Base-by-base conservation (phyloP, 805 yeast genomes). In the Priceomyces castillae region DNA sequence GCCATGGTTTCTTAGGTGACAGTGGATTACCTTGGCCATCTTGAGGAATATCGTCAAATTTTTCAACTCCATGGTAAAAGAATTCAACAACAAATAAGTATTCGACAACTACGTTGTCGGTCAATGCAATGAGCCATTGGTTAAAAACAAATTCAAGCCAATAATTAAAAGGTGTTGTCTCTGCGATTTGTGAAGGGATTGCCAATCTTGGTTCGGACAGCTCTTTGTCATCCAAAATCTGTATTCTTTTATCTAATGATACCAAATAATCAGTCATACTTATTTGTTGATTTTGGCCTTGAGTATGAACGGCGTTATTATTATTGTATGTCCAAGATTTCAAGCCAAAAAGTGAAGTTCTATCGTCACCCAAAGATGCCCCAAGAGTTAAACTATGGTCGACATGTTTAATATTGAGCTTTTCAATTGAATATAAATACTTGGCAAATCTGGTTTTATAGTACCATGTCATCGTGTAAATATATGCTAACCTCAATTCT, bases 401-500 rank as follows among this genome's bases (percentile, higher is more conserved):
- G 7, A 84, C 77, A 17, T 65, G 64, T 40, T 74, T 71, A 14
- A 82, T 50, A 34, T 75, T 78, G 46, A 89, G 62, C 50, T 80
- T 80, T 46, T 86, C 86, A 40, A 90, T 63, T 1, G 95, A 81
- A 47, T 82, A 78, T 30, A 83, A 62, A 64, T 90, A 90, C 49
- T 90, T 79, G 14, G 83, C 81, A 57, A 90, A 92, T 52, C 86
- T 78, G 44, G 84, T 77, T 45, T 76, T 73, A 61, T 94, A 94
- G 66, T 92, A 94, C 99, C 99, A 94, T 54, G 78, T 73, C 87
- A 94, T 90, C 2, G 98, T 92, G 55, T 81, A 82, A 15, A 82
- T 67, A 60, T 94, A 94, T 0, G 97, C 98, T 53, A 77, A 77
- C 42, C 81, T 75, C 31, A 94, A 72, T 56, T 88, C 94, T 12